Percentiles rank a stretch among this genome's conserved stretches.
Evolutionary conservation across 1,284 basidiomycete genomes (phyloP).

Genomic region (Melanopsichium pennsylvanicum): DNA sequence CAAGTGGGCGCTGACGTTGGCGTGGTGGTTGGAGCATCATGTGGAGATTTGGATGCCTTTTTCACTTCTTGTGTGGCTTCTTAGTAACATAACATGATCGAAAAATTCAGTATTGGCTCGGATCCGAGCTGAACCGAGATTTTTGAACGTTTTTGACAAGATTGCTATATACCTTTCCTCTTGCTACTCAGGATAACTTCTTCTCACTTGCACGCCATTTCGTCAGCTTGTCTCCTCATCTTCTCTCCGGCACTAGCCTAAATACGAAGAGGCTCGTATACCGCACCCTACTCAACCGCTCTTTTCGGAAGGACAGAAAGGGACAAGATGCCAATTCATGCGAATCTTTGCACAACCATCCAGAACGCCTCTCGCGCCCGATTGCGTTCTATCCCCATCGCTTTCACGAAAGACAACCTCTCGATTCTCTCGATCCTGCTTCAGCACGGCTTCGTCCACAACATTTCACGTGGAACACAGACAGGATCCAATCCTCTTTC

Average conservation of each 20-base stretch:
- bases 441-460: slow-evolving; percentile 83
- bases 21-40: neutral
- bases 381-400: slow-evolving; percentile 76
- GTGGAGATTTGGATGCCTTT: too few species aligned
- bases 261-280: too few species aligned
- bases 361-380: slow-evolving; percentile 88
- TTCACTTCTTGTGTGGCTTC: too few species aligned
- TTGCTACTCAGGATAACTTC: neutral
- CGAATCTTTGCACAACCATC: slow-evolving; percentile 78
- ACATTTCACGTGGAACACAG: slow-evolving; percentile 79
- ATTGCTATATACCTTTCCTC: slow-evolving; percentile 4
- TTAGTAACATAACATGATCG: too few species aligned
- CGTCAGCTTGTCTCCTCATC: neutral
- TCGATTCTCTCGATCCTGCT: slow-evolving; percentile 84
- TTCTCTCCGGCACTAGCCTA: neutral
- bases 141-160: slow-evolving; percentile 23
- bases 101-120: too few species aligned
- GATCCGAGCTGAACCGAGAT: slow-evolving; percentile 23
- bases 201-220: too few species aligned
- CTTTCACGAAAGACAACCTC: slow-evolving; percentile 81
- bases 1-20: neutral
- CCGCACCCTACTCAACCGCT: too few species aligned
- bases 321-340: slow-evolving; percentile 70
- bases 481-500: slow-evolving; percentile 73
- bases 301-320: too few species aligned